These are phyloP conservation scores for Codiaeum variegatum DNA, from an alignment of 441 rosid species.

Conservation along the genomic window DNA sequence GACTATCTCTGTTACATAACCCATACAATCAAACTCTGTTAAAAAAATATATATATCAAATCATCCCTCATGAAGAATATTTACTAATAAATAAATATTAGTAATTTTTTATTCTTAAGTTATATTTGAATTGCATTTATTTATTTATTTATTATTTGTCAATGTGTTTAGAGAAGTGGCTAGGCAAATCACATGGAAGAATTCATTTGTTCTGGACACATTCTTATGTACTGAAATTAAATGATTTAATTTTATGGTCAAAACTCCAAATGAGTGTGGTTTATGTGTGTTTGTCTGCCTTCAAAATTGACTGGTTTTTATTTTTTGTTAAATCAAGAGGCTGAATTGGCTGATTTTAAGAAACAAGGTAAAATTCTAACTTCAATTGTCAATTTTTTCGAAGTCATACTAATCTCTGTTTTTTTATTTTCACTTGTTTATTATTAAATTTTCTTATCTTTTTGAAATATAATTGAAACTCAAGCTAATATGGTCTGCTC, in stretches of 20 bases:
- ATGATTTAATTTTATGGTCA: background rate
- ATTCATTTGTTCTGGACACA: no score
- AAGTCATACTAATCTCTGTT: background rate
- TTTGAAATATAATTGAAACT: background rate
- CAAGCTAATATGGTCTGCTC: background rate
- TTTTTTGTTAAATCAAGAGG: slow-evolving; percentile 13
- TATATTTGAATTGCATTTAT: no score
- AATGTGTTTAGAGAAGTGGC: no score
- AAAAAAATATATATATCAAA: no score
- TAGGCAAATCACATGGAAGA: no score
- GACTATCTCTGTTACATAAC: no score
- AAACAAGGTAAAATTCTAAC: background rate
- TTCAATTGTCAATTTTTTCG: background rate
- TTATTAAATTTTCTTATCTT: background rate
- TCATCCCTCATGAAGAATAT: no score
- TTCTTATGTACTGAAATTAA: no score
- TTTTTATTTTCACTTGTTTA: background rate
- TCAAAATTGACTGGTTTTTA: slow-evolving; percentile 17
- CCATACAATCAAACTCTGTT: no score
- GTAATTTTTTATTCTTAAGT: no score
- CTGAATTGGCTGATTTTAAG: slow-evolving; percentile 3
- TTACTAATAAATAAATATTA: no score
- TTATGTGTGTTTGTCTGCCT: background rate
- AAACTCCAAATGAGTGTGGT: background rate
- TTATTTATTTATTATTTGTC: no score